These are phyloP conservation scores for Coemansia interrupta DNA, from an alignment of 192 early-diverging fungal genomes.

Conservation along the genomic window DNA sequence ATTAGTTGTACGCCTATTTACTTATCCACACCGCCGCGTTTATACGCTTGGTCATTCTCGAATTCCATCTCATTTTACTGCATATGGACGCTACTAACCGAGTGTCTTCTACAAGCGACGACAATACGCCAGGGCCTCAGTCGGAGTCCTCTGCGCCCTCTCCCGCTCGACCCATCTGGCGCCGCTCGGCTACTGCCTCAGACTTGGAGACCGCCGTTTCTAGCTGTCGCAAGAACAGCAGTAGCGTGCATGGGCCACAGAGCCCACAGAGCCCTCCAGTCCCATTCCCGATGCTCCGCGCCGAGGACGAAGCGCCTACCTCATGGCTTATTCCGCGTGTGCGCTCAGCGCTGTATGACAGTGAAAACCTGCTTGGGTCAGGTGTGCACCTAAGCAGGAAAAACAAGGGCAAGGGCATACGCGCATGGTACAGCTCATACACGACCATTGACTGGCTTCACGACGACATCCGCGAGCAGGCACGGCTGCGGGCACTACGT, in stretches of 20 bases:
- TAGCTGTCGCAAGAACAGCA: too few relatives aligned
- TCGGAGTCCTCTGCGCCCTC: too few relatives aligned
- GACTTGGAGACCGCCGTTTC: too few relatives aligned
- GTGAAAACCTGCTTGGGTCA: constrained; percentile 23
- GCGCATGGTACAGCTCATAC: constrained; percentile 46
- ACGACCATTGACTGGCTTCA: constrained; percentile 80
- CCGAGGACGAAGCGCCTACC: constrained; percentile 41
- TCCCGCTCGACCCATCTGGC: too few relatives aligned
- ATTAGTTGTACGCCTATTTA: too few relatives aligned
- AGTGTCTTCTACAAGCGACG: too few relatives aligned
- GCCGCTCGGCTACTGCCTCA: too few relatives aligned
- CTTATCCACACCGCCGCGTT: too few relatives aligned
- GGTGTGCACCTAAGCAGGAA: constrained; percentile 19
- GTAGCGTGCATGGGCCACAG: neutral
- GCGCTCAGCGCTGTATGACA: constrained; percentile 42
- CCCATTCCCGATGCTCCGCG: constrained; percentile 41
- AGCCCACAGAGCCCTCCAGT: constrained; percentile 13
- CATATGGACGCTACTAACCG: too few relatives aligned
- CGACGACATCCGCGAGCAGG: constrained; percentile 79
- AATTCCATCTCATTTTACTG: too few relatives aligned
- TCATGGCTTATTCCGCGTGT: constrained; percentile 50
- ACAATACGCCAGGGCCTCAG: too few relatives aligned
- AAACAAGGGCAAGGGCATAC: constrained; percentile 40
- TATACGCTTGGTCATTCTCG: too few relatives aligned
- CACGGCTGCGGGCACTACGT: constrained; percentile 60